Conservation (phyloP, 2,329 filamentous ascomycete genomes). For the Aspergillus floridensis region DNA sequence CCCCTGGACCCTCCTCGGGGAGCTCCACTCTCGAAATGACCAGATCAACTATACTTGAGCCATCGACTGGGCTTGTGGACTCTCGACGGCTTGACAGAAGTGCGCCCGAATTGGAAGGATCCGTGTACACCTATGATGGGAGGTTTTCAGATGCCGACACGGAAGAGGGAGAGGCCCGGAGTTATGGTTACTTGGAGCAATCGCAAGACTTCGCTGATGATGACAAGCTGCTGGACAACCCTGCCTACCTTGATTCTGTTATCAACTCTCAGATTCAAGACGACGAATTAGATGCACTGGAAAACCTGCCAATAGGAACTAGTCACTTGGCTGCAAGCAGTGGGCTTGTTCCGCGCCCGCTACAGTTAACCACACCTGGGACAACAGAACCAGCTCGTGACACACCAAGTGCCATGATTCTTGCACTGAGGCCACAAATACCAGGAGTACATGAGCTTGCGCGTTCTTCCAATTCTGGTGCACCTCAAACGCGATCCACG, state of each 20-base stretch:
- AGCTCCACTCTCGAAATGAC: slow-evolving; percentile 33
- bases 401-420: slow-evolving; percentile 3
- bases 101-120: slow-evolving; percentile 27
- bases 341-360: slow-evolving; percentile 19
- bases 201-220: slow-evolving; percentile 28
- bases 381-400: slow-evolving; percentile 3
- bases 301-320: slow-evolving; percentile 12
- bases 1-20: slow-evolving; percentile 24
- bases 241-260: slow-evolving; percentile 39
- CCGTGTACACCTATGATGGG: slow-evolving; percentile 37
- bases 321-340: slow-evolving; percentile 5
- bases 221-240: slow-evolving; percentile 36
- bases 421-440: neutral
- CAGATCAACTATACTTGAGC: slow-evolving; percentile 40
- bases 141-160: slow-evolving; percentile 44
- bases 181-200: slow-evolving; percentile 26
- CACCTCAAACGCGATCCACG: neutral
- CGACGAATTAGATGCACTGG: slow-evolving; percentile 29
- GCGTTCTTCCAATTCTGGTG: neutral
- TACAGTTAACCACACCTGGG: slow-evolving; percentile 13
- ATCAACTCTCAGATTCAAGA: slow-evolving; percentile 37
- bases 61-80: slow-evolving; percentile 15
- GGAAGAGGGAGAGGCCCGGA: slow-evolving; percentile 29
- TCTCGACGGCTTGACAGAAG: neutral
- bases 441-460: neutral